A percentile compares a stretch with the other conserved stretches of the same genome.
phyloP scores from a whole-genome alignment of 2,329 filamentous ascomycete species.

The Cladophialophora psammophila region DNA sequence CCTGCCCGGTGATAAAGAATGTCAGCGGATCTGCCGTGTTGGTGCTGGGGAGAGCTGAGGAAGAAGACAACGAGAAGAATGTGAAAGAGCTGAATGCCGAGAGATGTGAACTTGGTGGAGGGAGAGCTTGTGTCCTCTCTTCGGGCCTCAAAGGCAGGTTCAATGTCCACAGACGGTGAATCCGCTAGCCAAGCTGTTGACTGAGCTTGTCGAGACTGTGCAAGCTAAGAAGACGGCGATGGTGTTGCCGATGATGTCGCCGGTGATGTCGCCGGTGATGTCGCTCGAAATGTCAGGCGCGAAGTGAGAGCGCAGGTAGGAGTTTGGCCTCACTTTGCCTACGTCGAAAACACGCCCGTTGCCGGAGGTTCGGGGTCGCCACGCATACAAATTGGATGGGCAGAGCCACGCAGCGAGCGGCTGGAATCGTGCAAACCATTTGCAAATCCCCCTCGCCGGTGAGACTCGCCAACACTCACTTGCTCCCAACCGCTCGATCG shows the following conservation, averaged over 20 bases:
- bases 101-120: background rate
- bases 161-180: background rate
- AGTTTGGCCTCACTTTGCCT: background rate
- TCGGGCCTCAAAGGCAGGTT: constrained; percentile 2
- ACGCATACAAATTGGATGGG: constrained; percentile 25
- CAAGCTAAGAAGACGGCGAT: background rate
- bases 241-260: constrained; percentile 15
- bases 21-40: background rate
- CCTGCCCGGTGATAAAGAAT: background rate
- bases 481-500: background rate
- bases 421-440: background rate
- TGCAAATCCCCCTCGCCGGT: constrained; percentile 10
- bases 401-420: background rate
- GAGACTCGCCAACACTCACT: constrained; percentile 17
- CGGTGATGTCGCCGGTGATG: constrained; percentile 8
- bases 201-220: background rate
- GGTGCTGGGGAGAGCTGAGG: constrained; percentile 1
- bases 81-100: constrained; percentile 2
- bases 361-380: background rate
- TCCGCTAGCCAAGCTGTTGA: background rate
- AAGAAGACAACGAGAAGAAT: constrained; percentile 8
- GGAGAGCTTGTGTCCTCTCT: background rate
- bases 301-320: constrained; percentile 5
- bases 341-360: background rate
- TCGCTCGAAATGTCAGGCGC: constrained; percentile 11